Evolutionary conservation across 169 alveolate genomes (phyloP).

Genomic region (Cryptosporidium baileyi): DNA sequence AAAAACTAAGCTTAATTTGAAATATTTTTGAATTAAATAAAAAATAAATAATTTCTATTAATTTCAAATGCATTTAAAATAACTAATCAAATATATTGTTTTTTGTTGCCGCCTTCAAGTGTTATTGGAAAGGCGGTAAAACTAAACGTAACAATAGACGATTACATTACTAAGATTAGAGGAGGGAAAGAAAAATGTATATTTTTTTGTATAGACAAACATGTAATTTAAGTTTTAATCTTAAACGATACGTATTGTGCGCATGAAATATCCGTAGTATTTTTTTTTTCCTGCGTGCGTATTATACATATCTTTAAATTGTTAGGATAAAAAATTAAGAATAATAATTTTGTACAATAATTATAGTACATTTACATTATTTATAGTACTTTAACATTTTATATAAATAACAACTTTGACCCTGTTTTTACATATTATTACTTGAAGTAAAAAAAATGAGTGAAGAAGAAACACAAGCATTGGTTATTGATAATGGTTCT

Average conservation of each 20-base stretch:
- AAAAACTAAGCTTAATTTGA: too few species aligned
- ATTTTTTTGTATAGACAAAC: conserved; percentile 40
- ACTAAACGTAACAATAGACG: conserved; percentile 29
- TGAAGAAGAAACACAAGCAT: conserved; percentile 90
- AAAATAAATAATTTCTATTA: too few species aligned
- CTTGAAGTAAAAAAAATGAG: conserved; percentile 80
- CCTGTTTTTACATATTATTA: too few species aligned
- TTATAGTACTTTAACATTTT: too few species aligned
- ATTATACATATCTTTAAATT: conserved; percentile 48
- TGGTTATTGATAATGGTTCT: conserved; percentile 98
- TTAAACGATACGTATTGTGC: conserved; percentile 47
- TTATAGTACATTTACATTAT: too few species aligned
- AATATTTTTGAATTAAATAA: too few species aligned
- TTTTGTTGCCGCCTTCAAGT: not conserved
- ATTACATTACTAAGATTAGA: conserved; percentile 32
- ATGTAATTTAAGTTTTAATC: not conserved
- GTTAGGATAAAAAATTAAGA: conserved; percentile 29
- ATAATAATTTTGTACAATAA: not conserved
- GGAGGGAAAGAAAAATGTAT: not conserved
- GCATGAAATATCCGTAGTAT: conserved; percentile 37
- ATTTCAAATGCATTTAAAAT: too few species aligned
- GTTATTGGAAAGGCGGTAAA: not conserved
- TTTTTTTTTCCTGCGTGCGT: conserved; percentile 67
- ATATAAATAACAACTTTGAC: too few species aligned
- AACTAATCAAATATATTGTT: too few species aligned